Percentiles rank a stretch among this genome's conserved stretches.
Evolutionary conservation across 805 yeast genomes (phyloP).

Genomic region (Kazachstania kunashirensis): DNA sequence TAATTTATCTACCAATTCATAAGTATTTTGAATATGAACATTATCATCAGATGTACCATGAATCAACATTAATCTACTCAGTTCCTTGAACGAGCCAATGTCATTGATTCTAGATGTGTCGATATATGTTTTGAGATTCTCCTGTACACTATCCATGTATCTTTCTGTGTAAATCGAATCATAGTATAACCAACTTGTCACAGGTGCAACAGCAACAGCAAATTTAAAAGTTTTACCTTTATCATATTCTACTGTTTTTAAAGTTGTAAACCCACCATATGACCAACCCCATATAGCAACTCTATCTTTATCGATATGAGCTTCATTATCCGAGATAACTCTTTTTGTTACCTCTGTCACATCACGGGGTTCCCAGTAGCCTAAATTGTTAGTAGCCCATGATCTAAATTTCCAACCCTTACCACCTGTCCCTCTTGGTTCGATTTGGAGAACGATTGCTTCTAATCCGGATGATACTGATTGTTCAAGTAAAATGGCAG

Average conservation of each 20-base stretch:
- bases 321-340: slow-evolving; percentile 35
- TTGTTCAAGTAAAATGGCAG: slow-evolving; percentile 47
- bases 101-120: slow-evolving; percentile 37
- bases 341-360: slow-evolving; percentile 41
- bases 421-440: slow-evolving; percentile 79
- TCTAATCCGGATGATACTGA: slow-evolving; percentile 46
- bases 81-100: slow-evolving; percentile 35
- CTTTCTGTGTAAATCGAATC: slow-evolving; percentile 77
- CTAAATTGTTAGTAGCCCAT: slow-evolving; percentile 48
- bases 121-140: slow-evolving; percentile 41
- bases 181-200: slow-evolving; percentile 66
- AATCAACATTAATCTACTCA: slow-evolving; percentile 53
- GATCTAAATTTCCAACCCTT: slow-evolving; percentile 59
- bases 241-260: slow-evolving; percentile 66
- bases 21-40: slow-evolving; percentile 67
- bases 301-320: slow-evolving; percentile 40
- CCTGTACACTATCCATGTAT: slow-evolving; percentile 49
- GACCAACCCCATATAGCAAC: slow-evolving; percentile 86
- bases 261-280: slow-evolving; percentile 70
- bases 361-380: slow-evolving; percentile 73
- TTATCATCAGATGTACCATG: slow-evolving; percentile 84
- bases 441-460: slow-evolving; percentile 56
- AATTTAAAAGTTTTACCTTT: slow-evolving; percentile 52
- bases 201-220: slow-evolving; percentile 82
- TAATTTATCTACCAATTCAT: slow-evolving; percentile 50